A percentile compares a stretch with the other conserved stretches of the same genome.
These are phyloP conservation scores for Ustilago trichophora DNA, from an alignment of 1,284 basidiomycete species.

Conservation along the genomic window DNA sequence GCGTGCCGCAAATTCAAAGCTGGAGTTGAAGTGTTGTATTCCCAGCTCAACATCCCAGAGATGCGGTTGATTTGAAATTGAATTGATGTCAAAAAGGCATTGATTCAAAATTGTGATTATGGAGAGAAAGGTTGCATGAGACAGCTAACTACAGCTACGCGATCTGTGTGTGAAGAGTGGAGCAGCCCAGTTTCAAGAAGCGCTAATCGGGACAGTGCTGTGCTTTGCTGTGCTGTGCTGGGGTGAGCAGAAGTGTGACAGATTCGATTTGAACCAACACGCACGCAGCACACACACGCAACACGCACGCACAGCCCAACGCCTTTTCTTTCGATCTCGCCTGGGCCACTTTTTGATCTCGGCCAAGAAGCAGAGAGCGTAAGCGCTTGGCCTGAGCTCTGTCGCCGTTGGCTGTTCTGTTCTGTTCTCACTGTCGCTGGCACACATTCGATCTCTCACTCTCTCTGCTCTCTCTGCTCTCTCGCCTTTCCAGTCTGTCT, in stretches of 20 bases:
- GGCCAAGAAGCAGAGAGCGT: too few species aligned
- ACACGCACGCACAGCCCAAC: slow-evolving; percentile 23
- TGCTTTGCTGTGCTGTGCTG: neutral
- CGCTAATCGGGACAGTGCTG: slow-evolving; percentile 1
- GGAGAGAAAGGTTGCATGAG: too few species aligned
- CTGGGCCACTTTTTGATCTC: neutral
- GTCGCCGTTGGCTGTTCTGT: too few species aligned
- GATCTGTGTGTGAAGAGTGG: too few species aligned
- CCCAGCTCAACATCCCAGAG: slow-evolving; percentile 14
- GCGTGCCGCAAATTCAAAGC: neutral
- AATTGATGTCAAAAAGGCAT: slow-evolving; percentile 3
- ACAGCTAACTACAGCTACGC: too few species aligned
- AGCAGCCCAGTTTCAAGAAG: slow-evolving; percentile 3
- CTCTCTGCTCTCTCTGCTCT: too few species aligned
- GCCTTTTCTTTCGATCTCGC: slow-evolving; percentile 1
- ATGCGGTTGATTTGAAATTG: neutral
- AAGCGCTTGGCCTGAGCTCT: slow-evolving; percentile 4
- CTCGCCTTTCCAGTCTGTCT: neutral
- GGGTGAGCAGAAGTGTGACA: neutral
- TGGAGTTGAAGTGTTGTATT: slow-evolving; percentile 3
- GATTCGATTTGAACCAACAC: neutral
- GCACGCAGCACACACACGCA: neutral
- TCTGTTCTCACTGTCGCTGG: too few species aligned
- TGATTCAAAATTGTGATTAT: too few species aligned
- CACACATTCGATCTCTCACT: too few species aligned